These are phyloP conservation scores for Chytriomyces confervae DNA, from an alignment of 192 early-diverging fungal genomes.

Conservation along the genomic window DNA sequence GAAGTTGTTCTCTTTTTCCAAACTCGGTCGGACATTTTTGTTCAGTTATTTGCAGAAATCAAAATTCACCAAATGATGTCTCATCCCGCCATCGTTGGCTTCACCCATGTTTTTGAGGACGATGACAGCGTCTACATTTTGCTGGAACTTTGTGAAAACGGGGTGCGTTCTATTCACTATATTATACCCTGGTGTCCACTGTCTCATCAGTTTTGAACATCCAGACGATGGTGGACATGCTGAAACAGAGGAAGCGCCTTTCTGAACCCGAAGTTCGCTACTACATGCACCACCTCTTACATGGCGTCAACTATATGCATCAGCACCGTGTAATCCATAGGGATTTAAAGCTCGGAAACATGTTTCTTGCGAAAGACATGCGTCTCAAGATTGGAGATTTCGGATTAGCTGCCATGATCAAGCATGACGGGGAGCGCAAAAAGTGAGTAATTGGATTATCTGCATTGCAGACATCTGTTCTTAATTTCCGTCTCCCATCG, in stretches of 20 bases:
- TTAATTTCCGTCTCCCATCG: background rate
- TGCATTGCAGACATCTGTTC: background rate
- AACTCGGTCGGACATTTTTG: constrained; percentile 50
- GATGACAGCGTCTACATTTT: constrained; percentile 83
- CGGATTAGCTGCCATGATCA: constrained; percentile 85
- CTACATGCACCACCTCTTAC: constrained; percentile 81
- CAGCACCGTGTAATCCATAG: constrained; percentile 82
- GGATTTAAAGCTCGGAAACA: constrained; percentile 94
- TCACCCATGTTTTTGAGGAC: constrained; percentile 88
- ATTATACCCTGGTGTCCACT: background rate
- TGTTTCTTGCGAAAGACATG: constrained; percentile 83
- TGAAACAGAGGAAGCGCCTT: constrained; percentile 76
- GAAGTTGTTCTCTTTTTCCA: background rate
- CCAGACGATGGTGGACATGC: constrained; percentile 84
- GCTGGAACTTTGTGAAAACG: constrained; percentile 90
- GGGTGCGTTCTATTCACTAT: constrained; percentile 48
- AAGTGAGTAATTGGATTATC: constrained; percentile 55
- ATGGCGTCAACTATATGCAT: constrained; percentile 85
- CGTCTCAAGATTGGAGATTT: constrained; percentile 94
- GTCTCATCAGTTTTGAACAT: constrained; percentile 2
- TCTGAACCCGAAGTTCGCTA: constrained; percentile 91
- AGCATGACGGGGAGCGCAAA: constrained; percentile 84
- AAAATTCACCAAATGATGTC: constrained; percentile 73
- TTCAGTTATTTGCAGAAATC: constrained; percentile 75
- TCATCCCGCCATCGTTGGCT: constrained; percentile 83